Evolutionary conservation across 1,284 basidiomycete genomes (phyloP), one percentile per base, ranked within the genome.

Genomic region (Irpex rosettiformis): DNA sequence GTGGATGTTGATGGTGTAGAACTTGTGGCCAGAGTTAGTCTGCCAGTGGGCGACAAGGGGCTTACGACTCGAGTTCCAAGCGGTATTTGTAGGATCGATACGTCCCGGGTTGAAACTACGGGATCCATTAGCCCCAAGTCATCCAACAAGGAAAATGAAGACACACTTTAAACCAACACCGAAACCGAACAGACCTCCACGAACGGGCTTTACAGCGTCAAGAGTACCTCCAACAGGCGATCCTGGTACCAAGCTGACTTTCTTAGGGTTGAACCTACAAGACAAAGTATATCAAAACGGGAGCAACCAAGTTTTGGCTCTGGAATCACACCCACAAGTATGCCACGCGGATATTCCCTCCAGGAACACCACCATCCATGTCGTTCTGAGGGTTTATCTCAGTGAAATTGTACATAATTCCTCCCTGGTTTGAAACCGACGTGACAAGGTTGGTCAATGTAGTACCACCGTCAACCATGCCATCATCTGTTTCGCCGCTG

Each of bases 1-100:
- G 65, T 87, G 84, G 21, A 85, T 68, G 64, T 85, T 84, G 67
- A 86, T 71, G 16, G 83, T 84, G 70, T 81, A 84, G 59, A 85
- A 74, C 13, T 75, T 72, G 13, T 70, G 55, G n/a, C 81, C 81
- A 3, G 64, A 65, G 6, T 71, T 59, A 3, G 81, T 83, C 61
- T 76, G 67, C 81, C 82, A 85, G 42, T 75, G 73, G 5, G 82
- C 82, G 16, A 79, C 83, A 21, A 87, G 74, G 1, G 85, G 84
- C 67, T 87, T 86, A 52, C 84, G 77, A 33, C 81, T 81, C 25
- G 71, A 68, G n/a, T 70, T 69, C 83, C 84, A 86, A 4, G 81
- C 82, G 24, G 66, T 58, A 65, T 82, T 83, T n/a, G 73, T 76
- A 7, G 85, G 85, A 56, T 85, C 83, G 60, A 87, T 81, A 33